Percentiles rank a stretch among this genome's conserved stretches.
Conservation (phyloP, 208 protist species). For the Trypanosoma cruzi region DNA sequence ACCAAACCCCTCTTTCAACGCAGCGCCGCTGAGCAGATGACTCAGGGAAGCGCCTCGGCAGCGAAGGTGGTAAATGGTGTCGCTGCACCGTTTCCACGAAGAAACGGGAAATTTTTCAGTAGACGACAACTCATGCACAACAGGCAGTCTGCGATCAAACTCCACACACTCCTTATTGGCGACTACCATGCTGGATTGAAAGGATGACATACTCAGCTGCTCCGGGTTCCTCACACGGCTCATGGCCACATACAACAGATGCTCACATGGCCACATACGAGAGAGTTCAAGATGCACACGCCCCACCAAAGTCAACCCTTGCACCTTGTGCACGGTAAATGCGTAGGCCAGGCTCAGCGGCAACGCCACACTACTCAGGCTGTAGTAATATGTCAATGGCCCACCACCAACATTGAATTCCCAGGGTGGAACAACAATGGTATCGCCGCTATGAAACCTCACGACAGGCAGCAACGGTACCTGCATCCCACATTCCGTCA, state of each 20-base stretch:
- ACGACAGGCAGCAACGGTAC: slow-evolving; percentile 85
- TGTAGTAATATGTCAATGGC: slow-evolving; percentile 79
- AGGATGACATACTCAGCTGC: slow-evolving; percentile 86
- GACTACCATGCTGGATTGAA: slow-evolving; percentile 72
- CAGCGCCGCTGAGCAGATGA: slow-evolving; percentile 47
- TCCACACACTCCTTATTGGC: slow-evolving; percentile 73
- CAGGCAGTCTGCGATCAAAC: slow-evolving; percentile 71
- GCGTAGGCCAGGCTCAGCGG: slow-evolving; percentile 87
- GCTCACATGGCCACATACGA: slow-evolving; percentile 90
- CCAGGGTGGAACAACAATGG: slow-evolving; percentile 79
- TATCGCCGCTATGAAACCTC: slow-evolving; percentile 83
- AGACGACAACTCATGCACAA: slow-evolving; percentile 36
- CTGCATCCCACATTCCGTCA: slow-evolving; percentile 81
- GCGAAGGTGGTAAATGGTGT: slow-evolving; percentile 84
- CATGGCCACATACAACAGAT: slow-evolving; percentile 90
- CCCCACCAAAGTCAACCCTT: slow-evolving; percentile 83
- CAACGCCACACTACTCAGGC: slow-evolving; percentile 66
- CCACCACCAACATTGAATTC: slow-evolving; percentile 79
- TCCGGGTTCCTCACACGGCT: slow-evolving; percentile 90
- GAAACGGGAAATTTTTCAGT: slow-evolving; percentile 55
- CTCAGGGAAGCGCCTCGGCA: slow-evolving; percentile 68
- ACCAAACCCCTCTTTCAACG: slow-evolving; percentile 19
- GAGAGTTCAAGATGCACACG: slow-evolving; percentile 89
- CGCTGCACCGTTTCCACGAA: slow-evolving; percentile 87
- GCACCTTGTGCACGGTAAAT: slow-evolving; percentile 92